Evolutionary conservation across 139 green algal species (phyloP).

Genomic region (Volvox reticuliferus): DNA sequence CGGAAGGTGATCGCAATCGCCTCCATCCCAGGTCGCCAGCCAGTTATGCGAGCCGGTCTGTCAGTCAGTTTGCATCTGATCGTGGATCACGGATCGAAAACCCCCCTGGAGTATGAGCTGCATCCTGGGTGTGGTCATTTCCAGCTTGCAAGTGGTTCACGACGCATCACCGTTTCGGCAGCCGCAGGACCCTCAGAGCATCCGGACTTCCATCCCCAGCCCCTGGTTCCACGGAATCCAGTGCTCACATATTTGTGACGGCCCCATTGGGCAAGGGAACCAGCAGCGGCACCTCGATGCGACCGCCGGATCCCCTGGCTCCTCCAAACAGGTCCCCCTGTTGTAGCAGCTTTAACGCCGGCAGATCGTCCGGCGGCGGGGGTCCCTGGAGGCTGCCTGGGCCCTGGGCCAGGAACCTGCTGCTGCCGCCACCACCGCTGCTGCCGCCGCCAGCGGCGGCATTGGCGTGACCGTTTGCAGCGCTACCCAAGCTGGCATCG

Average conservation of each 20-base stretch:
- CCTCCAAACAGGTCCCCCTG: background rate
- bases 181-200: too few relatives aligned
- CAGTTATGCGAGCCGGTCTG: too few relatives aligned
- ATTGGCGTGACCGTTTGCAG: background rate
- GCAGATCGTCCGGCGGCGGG: background rate
- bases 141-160: too few relatives aligned
- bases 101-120: too few relatives aligned
- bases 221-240: too few relatives aligned
- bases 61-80: too few relatives aligned
- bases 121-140: too few relatives aligned
- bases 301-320: background rate
- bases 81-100: too few relatives aligned
- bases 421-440: background rate
- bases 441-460: background rate
- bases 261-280: background rate
- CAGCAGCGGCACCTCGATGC: background rate
- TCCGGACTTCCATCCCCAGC: too few relatives aligned
- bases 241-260: slow-evolving; percentile 10
- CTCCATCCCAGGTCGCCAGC: too few relatives aligned
- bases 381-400: background rate
- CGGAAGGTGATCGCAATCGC: too few relatives aligned
- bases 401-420: background rate
- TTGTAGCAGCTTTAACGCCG: background rate
- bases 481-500: background rate
- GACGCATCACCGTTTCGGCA: too few relatives aligned